Evolutionary conservation across 371 early-diverging fungal species (phyloP), one percentile per base, ranked within the genome.

Genomic region (Mortierella sp.): DNA sequence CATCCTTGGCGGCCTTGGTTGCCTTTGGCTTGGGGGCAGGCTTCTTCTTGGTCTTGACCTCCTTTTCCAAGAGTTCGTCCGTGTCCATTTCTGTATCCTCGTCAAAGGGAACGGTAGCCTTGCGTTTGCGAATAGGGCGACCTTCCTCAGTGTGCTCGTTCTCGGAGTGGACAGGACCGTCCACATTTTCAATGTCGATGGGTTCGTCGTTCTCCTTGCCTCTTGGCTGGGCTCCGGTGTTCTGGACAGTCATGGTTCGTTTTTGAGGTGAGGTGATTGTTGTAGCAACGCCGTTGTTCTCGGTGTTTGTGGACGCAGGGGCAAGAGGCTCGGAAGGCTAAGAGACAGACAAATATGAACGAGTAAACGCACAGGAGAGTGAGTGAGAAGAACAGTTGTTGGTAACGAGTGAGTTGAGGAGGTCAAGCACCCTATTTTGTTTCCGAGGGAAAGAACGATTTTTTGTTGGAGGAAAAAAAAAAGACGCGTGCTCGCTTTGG

Each of bases 51-150:
- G 84, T 78, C 70, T 83, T 83, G 58, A 83, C 79, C 14, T 83
- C 79, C 48, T 71, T 75, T 66, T 82, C 78, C 66, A 82, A 64
- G 24, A 82, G 78, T 37, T 82, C 83, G 37, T 82, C 83, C 3
- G 83, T 82, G 66, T 82, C 83, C 83, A 82, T 82, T 10, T 82
- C 83, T 2, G 83, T 74, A 47, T 82, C 81, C 52, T 80, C 81
- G 43, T 76, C 81, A 71, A 70, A 76, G 6, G 80, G 80, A 6
- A 74, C 66, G 22, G 67, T 77, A 10, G 72, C 78, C 50, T 77
- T 81, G 58, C 77, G 81, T 41, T 74, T 81, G 40, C 81, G 73
- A 63, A 81, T 53, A 4, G 74, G 70, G 24, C 77, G 81, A 26
- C 77, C 74, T 47, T 77, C 70, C 29, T 74, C 74, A 11, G 19